A percentile compares a stretch with the other conserved stretches of the same genome.
Conservation (phyloP, 495 filamentous ascomycete species). For the Trichoderma orchidacearum region DNA sequence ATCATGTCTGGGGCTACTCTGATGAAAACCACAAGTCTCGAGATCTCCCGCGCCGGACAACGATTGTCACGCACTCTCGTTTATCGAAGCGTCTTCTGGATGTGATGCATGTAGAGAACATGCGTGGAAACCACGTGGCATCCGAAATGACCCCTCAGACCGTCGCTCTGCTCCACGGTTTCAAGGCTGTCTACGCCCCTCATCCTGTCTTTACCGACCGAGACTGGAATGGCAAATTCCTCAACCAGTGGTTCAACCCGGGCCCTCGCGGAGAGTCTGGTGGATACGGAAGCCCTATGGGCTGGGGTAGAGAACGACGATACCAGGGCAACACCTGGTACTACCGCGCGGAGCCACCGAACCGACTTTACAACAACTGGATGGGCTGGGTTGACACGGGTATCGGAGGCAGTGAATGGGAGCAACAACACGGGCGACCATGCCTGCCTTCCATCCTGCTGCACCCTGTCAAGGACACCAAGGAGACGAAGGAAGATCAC, state of each 20-base stretch:
- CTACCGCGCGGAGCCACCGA: slow-evolving; percentile 36
- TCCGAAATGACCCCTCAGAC: slow-evolving; percentile 61
- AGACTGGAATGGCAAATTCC: slow-evolving; percentile 38
- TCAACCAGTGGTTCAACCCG: slow-evolving; percentile 50
- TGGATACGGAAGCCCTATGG: slow-evolving; percentile 32
- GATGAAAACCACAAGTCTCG: slow-evolving; percentile 28
- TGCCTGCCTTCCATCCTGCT: slow-evolving; percentile 44
- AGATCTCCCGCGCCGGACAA: slow-evolving; percentile 47
- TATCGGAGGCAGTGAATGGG: slow-evolving; percentile 38
- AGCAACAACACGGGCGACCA: slow-evolving; percentile 32
- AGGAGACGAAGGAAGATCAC: slow-evolving; percentile 25
- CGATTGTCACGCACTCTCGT: slow-evolving; percentile 52
- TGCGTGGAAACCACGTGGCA: slow-evolving; percentile 45
- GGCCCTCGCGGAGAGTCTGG: slow-evolving; percentile 32
- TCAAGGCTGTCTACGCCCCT: slow-evolving; percentile 56
- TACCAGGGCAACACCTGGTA: slow-evolving; percentile 48
- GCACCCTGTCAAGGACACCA: slow-evolving; percentile 39
- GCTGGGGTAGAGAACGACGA: slow-evolving; percentile 37
- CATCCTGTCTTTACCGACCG: slow-evolving; percentile 59
- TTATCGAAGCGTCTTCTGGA: slow-evolving; percentile 48
- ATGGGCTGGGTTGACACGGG: slow-evolving; percentile 41
- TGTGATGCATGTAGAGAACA: slow-evolving; percentile 49
- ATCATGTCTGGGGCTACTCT: slow-evolving; percentile 49
- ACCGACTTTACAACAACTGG: slow-evolving; percentile 48
- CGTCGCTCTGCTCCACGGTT: slow-evolving; percentile 51